Conservation (phyloP, 2,329 filamentous ascomycete genomes). For the Daldinia sp. region DNA sequence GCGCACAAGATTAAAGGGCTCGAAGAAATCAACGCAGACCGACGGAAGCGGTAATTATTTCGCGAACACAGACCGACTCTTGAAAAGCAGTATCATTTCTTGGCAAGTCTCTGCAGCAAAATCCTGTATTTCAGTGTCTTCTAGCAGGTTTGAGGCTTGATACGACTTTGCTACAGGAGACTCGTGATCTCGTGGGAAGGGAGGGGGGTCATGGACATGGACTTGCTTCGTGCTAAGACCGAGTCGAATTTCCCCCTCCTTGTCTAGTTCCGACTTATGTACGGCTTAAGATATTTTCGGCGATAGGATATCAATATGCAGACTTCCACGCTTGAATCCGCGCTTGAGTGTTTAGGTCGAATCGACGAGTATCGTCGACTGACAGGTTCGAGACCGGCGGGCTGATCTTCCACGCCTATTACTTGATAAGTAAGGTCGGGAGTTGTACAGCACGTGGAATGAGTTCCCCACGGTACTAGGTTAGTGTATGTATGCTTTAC, state of each 20-base stretch:
- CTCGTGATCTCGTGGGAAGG: slow-evolving; percentile 16
- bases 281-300: slow-evolving; percentile 5
- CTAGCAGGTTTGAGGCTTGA: not conserved
- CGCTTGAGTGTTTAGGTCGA: too few relatives aligned
- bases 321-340: not conserved
- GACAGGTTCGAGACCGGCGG: slow-evolving; percentile 24
- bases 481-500: slow-evolving; percentile 3
- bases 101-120: not conserved
- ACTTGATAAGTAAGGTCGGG: slow-evolving; percentile 33
- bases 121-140: not conserved
- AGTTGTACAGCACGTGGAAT: slow-evolving; percentile 30
- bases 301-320: slow-evolving; percentile 5
- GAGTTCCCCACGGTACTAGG: slow-evolving; percentile 26
- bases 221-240: slow-evolving; percentile 6
- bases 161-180: not conserved
- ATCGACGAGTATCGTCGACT: slow-evolving; percentile 6
- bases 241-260: slow-evolving; percentile 6
- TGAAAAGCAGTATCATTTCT: slow-evolving; percentile 3
- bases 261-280: slow-evolving; percentile 5
- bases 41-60: slow-evolving; percentile 31
- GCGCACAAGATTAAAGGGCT: slow-evolving; percentile 35
- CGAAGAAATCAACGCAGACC: slow-evolving; percentile 18
- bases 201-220: too few relatives aligned
- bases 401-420: slow-evolving; percentile 28
- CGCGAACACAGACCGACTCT: slow-evolving; percentile 13